Percentiles rank a stretch among this genome's conserved stretches.
Conservation (phyloP, 768 basidiomycete genomes). For the Strobilomyces echinocephalus region DNA sequence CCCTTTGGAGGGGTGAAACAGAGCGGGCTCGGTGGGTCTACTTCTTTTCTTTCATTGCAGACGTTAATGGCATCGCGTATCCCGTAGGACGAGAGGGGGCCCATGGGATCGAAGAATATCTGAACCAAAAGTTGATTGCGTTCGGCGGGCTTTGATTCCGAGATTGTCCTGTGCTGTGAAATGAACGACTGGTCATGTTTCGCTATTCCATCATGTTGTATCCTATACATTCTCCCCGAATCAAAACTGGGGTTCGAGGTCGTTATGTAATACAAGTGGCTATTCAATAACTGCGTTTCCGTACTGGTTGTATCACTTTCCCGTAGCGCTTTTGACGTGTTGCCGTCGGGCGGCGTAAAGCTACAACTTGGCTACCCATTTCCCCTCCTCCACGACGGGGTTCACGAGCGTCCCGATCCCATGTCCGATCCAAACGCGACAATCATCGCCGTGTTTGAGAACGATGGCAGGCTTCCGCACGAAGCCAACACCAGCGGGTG, state of each 20-base stretch:
- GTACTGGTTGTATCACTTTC: too few species aligned
- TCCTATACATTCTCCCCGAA: neutral
- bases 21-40: slow-evolving; percentile 59
- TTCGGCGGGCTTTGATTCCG: slow-evolving; percentile 61
- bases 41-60: neutral
- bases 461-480: slow-evolving; percentile 65
- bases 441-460: slow-evolving; percentile 69
- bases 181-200: neutral
- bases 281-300: too few species aligned
- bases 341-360: neutral
- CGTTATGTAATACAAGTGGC: too few species aligned
- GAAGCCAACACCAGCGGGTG: slow-evolving; percentile 80
- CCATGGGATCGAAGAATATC: slow-evolving; percentile 86
- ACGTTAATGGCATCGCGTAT: neutral
- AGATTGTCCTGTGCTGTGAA: neutral
- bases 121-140: slow-evolving; percentile 76
- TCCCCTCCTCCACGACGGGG: slow-evolving; percentile 66
- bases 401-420: slow-evolving; percentile 81
- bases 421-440: slow-evolving; percentile 61
- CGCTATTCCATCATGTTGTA: slow-evolving; percentile 2
- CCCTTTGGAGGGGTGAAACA: slow-evolving; percentile 93
- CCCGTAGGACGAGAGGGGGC: slow-evolving; percentile 72
- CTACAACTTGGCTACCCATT: slow-evolving; percentile 40
- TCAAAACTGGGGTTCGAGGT: too few species aligned
- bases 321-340: too few species aligned